phyloP scores from a whole-genome alignment of 257 asterid genomes.

The Rubia yunnanensis region DNA sequence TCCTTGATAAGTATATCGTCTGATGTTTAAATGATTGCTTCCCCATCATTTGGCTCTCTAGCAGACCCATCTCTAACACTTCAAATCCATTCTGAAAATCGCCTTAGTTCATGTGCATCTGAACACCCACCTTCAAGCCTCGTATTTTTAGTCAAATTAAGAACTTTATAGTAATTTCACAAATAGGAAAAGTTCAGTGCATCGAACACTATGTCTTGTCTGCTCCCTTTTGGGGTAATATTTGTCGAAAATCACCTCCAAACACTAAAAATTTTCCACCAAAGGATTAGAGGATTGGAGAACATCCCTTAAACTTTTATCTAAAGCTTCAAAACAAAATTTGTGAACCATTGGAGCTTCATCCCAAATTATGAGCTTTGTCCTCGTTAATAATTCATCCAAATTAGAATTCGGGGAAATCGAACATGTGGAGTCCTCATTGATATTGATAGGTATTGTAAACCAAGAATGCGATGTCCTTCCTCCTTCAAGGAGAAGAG shows the following conservation, averaged over 20 bases:
- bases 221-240: neutral
- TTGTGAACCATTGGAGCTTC: neutral
- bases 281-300: neutral
- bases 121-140: neutral
- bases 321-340: slow-evolving; percentile 1
- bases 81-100: neutral
- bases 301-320: neutral
- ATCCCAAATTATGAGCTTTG: neutral
- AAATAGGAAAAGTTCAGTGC: neutral
- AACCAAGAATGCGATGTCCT: neutral
- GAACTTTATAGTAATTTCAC: neutral
- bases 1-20: neutral
- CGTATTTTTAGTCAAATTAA: neutral
- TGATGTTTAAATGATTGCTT: neutral
- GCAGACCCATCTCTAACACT: neutral
- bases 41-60: neutral
- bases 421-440: neutral
- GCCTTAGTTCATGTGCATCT: neutral
- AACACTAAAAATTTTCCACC: neutral
- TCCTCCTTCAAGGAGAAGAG: neutral
- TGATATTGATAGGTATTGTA: neutral
- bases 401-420: neutral
- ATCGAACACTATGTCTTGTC: neutral
- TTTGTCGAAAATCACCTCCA: no score
- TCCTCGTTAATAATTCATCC: neutral